Evolutionary conservation across 345 rosid genomes (phyloP).

Genomic region (Linum trigynum): DNA sequence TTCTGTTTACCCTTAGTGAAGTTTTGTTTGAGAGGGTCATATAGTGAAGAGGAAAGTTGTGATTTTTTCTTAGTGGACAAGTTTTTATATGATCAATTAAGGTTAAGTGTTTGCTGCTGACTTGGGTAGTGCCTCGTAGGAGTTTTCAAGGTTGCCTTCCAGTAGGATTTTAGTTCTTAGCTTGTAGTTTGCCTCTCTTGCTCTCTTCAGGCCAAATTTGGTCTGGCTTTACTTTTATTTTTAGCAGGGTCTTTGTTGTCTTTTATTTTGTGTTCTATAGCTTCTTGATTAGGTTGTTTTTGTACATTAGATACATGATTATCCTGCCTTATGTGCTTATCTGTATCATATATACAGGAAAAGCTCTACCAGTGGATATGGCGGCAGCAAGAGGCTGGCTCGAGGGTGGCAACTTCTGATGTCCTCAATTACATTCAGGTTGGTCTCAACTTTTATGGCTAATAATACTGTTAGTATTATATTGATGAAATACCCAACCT

Average conservation of each 20-base stretch:
- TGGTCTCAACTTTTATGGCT: neutral
- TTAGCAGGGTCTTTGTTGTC: neutral
- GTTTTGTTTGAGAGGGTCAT: too few species aligned
- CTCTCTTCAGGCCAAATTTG: too few species aligned
- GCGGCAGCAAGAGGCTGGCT: slow-evolving; percentile 81
- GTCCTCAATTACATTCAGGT: slow-evolving; percentile 68
- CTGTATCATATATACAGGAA: slow-evolving; percentile 42
- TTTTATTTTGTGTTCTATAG: neutral
- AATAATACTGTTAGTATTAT: too few species aligned
- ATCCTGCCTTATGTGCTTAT: neutral
- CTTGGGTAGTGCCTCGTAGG: neutral
- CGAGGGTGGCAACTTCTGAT: slow-evolving; percentile 60
- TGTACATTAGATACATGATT: neutral
- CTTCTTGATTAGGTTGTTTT: neutral
- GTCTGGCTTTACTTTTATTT: too few species aligned
- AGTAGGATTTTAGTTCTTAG: neutral
- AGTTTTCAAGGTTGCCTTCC: neutral
- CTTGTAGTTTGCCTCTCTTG: neutral
- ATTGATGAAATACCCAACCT: too few species aligned
- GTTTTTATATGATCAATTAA: too few species aligned
- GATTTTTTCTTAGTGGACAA: too few species aligned
- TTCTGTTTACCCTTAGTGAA: too few species aligned
- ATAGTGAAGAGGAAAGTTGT: too few species aligned
- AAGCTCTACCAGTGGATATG: slow-evolving; percentile 77
- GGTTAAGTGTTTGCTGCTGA: too few species aligned